Conservation (phyloP, 2,329 filamentous ascomycete species). For the Arthrobotrys iridis region DNA sequence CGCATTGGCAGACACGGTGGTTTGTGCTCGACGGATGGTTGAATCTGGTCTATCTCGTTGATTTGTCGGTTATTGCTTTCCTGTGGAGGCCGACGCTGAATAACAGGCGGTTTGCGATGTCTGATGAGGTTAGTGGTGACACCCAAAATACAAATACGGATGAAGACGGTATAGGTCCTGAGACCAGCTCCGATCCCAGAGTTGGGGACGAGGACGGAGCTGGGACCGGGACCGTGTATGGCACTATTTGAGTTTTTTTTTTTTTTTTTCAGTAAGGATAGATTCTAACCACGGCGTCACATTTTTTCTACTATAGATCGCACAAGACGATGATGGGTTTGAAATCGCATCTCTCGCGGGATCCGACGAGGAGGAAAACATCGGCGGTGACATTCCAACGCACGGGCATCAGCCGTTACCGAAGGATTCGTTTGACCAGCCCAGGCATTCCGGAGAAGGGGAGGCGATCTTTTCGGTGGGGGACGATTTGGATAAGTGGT, state of each 20-base stretch:
- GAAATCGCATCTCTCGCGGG: conserved; percentile 93
- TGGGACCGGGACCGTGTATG: not conserved
- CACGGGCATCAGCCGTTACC: conserved; percentile 46
- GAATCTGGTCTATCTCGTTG: conserved; percentile 93
- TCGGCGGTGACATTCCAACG: conserved; percentile 61
- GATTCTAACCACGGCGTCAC: not conserved
- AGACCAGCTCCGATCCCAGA: not conserved
- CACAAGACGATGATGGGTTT: conserved; percentile 97
- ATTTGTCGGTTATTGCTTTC: conserved; percentile 92
- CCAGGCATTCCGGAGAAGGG: conserved; percentile 47
- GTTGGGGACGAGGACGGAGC: not conserved
- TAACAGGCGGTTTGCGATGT: conserved; percentile 98
- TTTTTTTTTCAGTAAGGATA: not conserved
- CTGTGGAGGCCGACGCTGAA: conserved; percentile 96
- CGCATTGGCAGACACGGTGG: conserved; percentile 97
- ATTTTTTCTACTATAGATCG: conserved; percentile 67
- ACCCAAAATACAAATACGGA: conserved; percentile 65
- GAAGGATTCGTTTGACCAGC: conserved; percentile 42
- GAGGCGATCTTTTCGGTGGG: conserved; percentile 53
- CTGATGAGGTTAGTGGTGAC: conserved; percentile 73
- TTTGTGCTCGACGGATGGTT: conserved; percentile 98
- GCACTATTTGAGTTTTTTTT: not conserved
- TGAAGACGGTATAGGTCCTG: too few species aligned
- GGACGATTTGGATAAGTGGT: conserved; percentile 50
- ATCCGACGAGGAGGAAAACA: conserved; percentile 72